phyloP scores from a whole-genome alignment of 2,329 filamentous ascomycete genomes.

The Leptographium flavum region DNA sequence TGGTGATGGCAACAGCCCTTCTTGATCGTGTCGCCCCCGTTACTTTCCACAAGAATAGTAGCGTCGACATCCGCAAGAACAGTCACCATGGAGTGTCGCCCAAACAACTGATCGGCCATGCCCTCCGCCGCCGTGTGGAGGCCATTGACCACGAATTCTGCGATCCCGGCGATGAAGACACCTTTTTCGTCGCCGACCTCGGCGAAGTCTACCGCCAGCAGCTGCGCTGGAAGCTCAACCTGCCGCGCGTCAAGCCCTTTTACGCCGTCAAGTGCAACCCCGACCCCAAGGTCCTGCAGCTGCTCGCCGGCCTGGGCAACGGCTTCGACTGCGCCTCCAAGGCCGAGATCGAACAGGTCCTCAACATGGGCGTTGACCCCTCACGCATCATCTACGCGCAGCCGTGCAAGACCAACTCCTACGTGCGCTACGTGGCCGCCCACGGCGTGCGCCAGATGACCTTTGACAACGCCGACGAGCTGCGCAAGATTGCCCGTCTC shows the following conservation, averaged over 20 bases:
- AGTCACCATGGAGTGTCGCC: constrained; percentile 27
- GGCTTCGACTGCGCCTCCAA: constrained; percentile 99
- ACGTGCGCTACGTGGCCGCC: constrained; percentile 77
- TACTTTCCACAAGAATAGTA: constrained; percentile 28
- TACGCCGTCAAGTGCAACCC: constrained; percentile 99
- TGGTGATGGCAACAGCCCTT: constrained; percentile 49
- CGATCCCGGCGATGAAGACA: constrained; percentile 86
- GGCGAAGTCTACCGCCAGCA: constrained; percentile 99
- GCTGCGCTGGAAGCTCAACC: constrained; percentile 90
- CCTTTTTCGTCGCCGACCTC: constrained; percentile 96
- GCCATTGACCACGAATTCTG: constrained; percentile 77
- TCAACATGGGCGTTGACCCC: constrained; percentile 69
- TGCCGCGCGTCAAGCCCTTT: constrained; percentile 86
- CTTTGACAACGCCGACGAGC: constrained; percentile 95
- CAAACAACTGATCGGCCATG: constrained; percentile 74
- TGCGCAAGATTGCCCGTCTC: constrained; percentile 92
- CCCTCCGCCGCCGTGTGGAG: constrained; percentile 73
- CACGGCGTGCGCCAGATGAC: constrained; percentile 94
- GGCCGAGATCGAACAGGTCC: constrained; percentile 85
- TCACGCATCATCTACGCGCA: constrained; percentile 96
- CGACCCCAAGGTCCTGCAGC: constrained; percentile 73
- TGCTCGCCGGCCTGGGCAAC: constrained; percentile 76
- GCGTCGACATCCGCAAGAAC: constrained; percentile 33
- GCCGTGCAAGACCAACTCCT: constrained; percentile 98
- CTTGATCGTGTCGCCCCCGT: constrained; percentile 38